Base-by-base conservation (phyloP, 2,329 filamentous ascomycete genomes). In the Cercospora sp. region DNA sequence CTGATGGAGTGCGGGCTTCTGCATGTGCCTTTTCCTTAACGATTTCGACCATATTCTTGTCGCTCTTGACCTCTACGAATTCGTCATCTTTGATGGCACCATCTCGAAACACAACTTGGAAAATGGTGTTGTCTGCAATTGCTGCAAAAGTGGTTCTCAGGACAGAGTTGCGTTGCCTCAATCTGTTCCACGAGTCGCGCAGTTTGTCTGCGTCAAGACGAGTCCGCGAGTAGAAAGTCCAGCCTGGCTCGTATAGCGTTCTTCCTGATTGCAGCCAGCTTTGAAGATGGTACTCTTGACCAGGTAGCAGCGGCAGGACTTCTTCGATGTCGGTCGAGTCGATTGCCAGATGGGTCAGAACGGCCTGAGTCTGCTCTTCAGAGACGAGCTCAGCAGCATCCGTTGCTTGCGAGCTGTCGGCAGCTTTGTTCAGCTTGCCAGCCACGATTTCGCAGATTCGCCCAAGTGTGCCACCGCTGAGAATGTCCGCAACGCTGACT, bases 221-320 rank as follows among this genome's bases (percentile, higher is more conserved):
- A 8, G 28, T 21, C 9, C 40, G 51, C 10, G 66, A 24, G 18
- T 57, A 66, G 67, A 65, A 71, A 26, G 26, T 63, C 69, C 69
- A 71, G 13, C 61, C 64, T 37, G 69, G 49, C 24, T 71, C 69
- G 51, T 67, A 71, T 16, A 71, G 55, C 6, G 64, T 66, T 30
- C 55, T 49, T 8, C 69, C 69, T 30, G 69, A 65, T 12, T 67
- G 65, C 16, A 69, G 24, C 69, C 69, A 71, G 51, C 53, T 63
- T 9, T 63, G n/a, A 3, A 71, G 37, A 28, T 69, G 66, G 13
- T 69, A 66, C 26, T 71, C 61, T 51, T 71, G 69, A 26, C 69
- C 67, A 16, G 69, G 61, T 5, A 71, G 58, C 7, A 67, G 65
- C 34, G 69, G 69, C 26, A 71, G 45, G 3, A 69, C 43, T 30